These are phyloP conservation scores for Myriosclerotinia curreyana DNA, from an alignment of 2,329 filamentous ascomycete genomes.

Conservation along the genomic window DNA sequence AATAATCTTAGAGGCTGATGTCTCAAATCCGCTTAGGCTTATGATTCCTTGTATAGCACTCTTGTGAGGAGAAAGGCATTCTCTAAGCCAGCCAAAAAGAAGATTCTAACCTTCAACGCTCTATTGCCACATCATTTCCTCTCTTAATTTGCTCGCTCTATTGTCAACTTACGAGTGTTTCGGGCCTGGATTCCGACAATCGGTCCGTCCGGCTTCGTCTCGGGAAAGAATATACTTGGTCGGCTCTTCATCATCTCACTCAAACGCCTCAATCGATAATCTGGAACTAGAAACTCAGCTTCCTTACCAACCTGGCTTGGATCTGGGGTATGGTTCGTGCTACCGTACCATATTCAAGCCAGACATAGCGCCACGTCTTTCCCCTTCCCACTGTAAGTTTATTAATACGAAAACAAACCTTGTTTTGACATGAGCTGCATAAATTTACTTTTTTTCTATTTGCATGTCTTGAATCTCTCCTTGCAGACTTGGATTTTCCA, in stretches of 20 bases:
- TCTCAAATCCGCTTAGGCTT: conserved; percentile 6
- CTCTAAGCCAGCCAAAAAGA: neutral
- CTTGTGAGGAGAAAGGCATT: neutral
- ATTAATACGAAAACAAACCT: conserved; percentile 14
- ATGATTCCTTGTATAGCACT: neutral
- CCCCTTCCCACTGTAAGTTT: neutral
- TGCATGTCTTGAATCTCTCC: conserved; percentile 31
- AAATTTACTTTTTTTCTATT: conserved; percentile 15
- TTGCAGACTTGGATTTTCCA: conserved; percentile 13
- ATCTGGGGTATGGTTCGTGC: neutral
- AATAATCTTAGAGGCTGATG: conserved; percentile 8
- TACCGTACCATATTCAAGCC: neutral
- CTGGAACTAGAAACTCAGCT: conserved; percentile 18
- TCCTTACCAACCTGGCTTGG: conserved; percentile 1
- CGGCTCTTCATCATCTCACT: conserved; percentile 9
- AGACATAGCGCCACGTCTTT: conserved; percentile 15
- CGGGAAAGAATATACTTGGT: conserved; percentile 2
- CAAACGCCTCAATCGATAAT: conserved; percentile 20
- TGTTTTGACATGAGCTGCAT: conserved; percentile 11
- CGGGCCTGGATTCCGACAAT: neutral
- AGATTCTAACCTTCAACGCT: neutral
- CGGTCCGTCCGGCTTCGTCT: conserved; percentile 16
- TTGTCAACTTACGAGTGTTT: neutral
- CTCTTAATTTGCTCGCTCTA: neutral
- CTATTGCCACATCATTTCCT: neutral